Evolutionary conservation across 805 yeast genomes (phyloP).

Genomic region (Zygosaccharomyces bailii): DNA sequence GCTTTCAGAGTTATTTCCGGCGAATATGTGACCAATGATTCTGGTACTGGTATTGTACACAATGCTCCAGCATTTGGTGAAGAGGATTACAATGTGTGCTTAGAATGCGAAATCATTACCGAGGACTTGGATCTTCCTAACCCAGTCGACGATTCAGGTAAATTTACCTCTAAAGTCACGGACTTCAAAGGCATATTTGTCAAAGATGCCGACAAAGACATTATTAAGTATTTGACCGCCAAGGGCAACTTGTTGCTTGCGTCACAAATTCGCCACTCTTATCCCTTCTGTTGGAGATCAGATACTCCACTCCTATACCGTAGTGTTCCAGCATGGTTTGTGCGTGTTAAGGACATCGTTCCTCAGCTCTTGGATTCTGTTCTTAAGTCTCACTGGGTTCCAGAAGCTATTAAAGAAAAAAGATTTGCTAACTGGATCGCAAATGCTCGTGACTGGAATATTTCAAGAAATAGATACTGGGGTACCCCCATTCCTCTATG

Average conservation of each 20-base stretch:
- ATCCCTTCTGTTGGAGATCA: conserved; percentile 99
- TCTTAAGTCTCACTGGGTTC: conserved; percentile 91
- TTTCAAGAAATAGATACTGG: conserved; percentile 98
- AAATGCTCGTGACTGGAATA: conserved; percentile 98
- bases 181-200: conserved; percentile 82
- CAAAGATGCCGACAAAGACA: conserved; percentile 90
- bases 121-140: conserved; percentile 77
- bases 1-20: conserved; percentile 83
- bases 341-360: conserved; percentile 78
- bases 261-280: conserved; percentile 88
- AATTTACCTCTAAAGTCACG: conserved; percentile 68
- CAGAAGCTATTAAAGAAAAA: conserved; percentile 82
- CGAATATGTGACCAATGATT: conserved; percentile 83
- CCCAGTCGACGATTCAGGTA: conserved; percentile 93
- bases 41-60: conserved; percentile 99
- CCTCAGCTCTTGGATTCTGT: conserved; percentile 88
- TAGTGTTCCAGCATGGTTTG: conserved; percentile 98
- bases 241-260: conserved; percentile 70
- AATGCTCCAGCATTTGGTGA: conserved; percentile 99
- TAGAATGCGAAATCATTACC: conserved; percentile 67
- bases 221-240: conserved; percentile 79
- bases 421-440: conserved; percentile 98
- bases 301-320: conserved; percentile 96
- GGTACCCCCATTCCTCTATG: conserved; percentile 99
- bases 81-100: conserved; percentile 86